Evolutionary conservation across 179 eudicot genomes (phyloP), one percentile per base, ranked within the genome.

Genomic region (Silene coronaria): DNA sequence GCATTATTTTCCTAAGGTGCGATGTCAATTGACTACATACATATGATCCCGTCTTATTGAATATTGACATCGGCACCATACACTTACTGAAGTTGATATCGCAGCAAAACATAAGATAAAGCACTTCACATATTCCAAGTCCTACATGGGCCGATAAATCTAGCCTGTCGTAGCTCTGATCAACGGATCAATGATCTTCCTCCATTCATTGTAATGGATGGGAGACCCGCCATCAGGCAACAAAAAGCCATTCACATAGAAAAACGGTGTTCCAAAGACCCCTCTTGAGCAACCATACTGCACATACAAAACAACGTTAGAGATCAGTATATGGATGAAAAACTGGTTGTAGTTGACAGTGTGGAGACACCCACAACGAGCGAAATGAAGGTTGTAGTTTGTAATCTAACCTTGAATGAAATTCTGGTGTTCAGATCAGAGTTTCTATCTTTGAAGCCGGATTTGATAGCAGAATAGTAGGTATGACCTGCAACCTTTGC

Each of bases 271-370:
- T 72, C 96, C 98, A 23, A 67, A 81, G 1, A 93, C 97, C 17
- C 97, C 97, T 84, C 96, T 87, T 36, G 91, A 83, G 81, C 98
- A 91, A 64, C 97, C 94, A 77, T 91, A 91, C 97, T 91, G 86
- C 82, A 81, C 22, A 64, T n/a, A 77, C 7, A 76, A n/a, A 51
- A 36, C 21, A 19, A 12, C n/a, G 17, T 0, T 34, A 70, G 42
- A 59, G 6, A 38, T 24, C 2, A 65, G 42, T 19, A 74, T 45
- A 63, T 23, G 53, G 8, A 55, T 27, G 23, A 17, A 5, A 1
- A 64, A 58, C 57, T 51, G 30, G 32, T 72, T 24, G 27, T 14
- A 2, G 4, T 21, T 72, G 48, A 30, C 2, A 1, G 36, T 23
- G 17, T 7, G 13, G 59, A 38, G n/a, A n/a, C n/a, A n/a, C n/a